These are phyloP conservation scores for Quillaja saponaria DNA, from an alignment of 306 rosid genomes.

Conservation along the genomic window DNA sequence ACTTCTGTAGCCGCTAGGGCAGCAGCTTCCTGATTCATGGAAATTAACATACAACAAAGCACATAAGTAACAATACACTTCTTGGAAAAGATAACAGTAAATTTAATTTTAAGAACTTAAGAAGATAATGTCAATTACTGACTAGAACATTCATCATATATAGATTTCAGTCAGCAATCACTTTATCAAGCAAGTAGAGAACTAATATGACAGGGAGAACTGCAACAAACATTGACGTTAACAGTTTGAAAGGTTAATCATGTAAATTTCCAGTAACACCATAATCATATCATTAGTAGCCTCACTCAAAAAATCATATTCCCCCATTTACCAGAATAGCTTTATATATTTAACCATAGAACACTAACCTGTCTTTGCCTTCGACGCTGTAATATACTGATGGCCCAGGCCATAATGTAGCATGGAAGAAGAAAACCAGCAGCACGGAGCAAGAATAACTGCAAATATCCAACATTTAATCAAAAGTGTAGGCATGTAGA, in stretches of 20 bases:
- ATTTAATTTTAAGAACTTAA: neutral
- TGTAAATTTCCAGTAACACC: neutral
- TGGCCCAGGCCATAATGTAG: slow-evolving; percentile 62
- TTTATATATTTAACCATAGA: slow-evolving; percentile 11
- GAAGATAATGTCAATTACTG: neutral
- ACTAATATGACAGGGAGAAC: neutral
- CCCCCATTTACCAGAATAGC: slow-evolving; percentile 5
- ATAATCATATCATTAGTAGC: neutral
- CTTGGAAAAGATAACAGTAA: neutral
- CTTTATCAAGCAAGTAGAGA: neutral
- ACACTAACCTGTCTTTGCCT: slow-evolving; percentile 64
- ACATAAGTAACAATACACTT: neutral
- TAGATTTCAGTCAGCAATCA: slow-evolving; percentile 13
- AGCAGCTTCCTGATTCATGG: slow-evolving; percentile 47
- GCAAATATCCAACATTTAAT: slow-evolving; percentile 27
- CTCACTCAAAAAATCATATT: slow-evolving; percentile 1
- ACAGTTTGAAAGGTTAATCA: slow-evolving; percentile 15
- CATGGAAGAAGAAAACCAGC: slow-evolving; percentile 64
- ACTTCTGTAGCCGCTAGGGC: slow-evolving; percentile 43
- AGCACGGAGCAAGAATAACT: slow-evolving; percentile 62
- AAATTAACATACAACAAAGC: slow-evolving; percentile 14
- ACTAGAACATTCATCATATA: neutral
- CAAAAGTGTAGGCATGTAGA: slow-evolving; percentile 5
- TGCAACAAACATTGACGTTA: neutral
- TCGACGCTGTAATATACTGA: slow-evolving; percentile 55